Evolutionary conservation across 768 basidiomycete species (phyloP), one percentile per base, ranked within the genome.

Genomic region (Calocybe cyanea): DNA sequence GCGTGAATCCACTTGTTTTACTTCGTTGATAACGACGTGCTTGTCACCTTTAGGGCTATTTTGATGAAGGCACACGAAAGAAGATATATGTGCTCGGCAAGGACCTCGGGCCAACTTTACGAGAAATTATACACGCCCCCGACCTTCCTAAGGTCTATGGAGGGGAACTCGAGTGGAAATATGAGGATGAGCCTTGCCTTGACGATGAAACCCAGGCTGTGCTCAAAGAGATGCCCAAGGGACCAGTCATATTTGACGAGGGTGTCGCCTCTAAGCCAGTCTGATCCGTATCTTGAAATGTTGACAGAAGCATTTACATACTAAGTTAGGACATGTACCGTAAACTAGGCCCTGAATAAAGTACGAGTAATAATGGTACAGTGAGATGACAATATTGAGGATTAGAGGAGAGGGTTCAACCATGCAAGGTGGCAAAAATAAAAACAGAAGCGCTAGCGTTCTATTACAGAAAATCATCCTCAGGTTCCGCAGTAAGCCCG

Each of bases 21-120:
- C 25, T 25, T 30, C 1, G 21, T 23, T 21, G 5, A 6, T 38
- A 5, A 3, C n/a, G 11, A 30, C 19, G 33, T 21, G 31, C 9
- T n/a, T 35, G 14, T 35, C n/a, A n/a, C 34, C n/a, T 24, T 6
- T 53, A 85, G 79, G 77, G 73, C 20, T 88, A 84, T 83, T 90
- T 90, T 61, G 89, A 91, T 57, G 82, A 85, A 59, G 79, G 77
- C 34, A 90, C 87, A 10, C 77, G 83, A 14, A 73, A 73, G 48
- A 92, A 92, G 69, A 82, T 93, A 24, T 78, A 84, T 56, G 73
- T 93, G 25, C 68, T 92, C 7, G 81, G 82, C 2, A 77, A 72
- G 45, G 76, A 84, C 45, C 76, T 78, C 3, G 77, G 76, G 3
- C 58, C 70, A 1, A 64, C 69, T 2, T 72, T 92, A 2, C 64